Conservation (phyloP, 108 stramenopile genomes). For the Cylindrotheca closterium region DNA sequence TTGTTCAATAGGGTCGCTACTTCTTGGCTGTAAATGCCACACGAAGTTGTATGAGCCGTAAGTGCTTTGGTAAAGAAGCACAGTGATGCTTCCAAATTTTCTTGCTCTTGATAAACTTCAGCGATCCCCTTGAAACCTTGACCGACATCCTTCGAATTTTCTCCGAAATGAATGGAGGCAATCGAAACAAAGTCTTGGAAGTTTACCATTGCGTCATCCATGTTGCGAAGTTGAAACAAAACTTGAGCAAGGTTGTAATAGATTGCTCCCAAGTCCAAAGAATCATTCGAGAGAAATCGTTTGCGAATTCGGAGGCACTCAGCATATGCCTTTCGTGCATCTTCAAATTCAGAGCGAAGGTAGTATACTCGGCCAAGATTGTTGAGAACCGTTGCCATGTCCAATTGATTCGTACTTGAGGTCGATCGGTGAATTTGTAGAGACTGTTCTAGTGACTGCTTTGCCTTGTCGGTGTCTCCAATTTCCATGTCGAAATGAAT, state of each 20-base stretch:
- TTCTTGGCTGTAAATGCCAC: conserved; percentile 48
- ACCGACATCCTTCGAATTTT: conserved; percentile 45
- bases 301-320: conserved; percentile 39
- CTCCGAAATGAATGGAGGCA: no score
- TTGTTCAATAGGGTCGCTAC: conserved; percentile 60
- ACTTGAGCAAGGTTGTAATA: conserved; percentile 59
- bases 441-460: no score
- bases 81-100: conserved; percentile 21
- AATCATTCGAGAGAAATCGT: conserved; percentile 26
- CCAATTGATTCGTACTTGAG: no score
- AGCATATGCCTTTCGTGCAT: conserved; percentile 37
- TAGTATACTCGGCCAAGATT: conserved; percentile 62
- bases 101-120: conserved; percentile 45
- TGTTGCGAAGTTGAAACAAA: conserved; percentile 44
- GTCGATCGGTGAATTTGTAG: no score
- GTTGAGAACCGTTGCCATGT: conserved; percentile 47
- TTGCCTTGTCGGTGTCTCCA: no score
- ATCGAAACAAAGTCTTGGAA: conserved; percentile 41
- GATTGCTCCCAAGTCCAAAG: conserved; percentile 52
- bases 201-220: conserved; percentile 40
- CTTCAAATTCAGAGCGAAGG: conserved; percentile 41
- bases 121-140: conserved; percentile 63
- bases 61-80: conserved; percentile 25
- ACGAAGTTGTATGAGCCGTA: conserved; percentile 17
- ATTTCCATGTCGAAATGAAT: conserved; percentile 34